These are phyloP conservation scores for Rhizophlyctis rosea DNA, from an alignment of 192 early-diverging fungal genomes.

Conservation along the genomic window DNA sequence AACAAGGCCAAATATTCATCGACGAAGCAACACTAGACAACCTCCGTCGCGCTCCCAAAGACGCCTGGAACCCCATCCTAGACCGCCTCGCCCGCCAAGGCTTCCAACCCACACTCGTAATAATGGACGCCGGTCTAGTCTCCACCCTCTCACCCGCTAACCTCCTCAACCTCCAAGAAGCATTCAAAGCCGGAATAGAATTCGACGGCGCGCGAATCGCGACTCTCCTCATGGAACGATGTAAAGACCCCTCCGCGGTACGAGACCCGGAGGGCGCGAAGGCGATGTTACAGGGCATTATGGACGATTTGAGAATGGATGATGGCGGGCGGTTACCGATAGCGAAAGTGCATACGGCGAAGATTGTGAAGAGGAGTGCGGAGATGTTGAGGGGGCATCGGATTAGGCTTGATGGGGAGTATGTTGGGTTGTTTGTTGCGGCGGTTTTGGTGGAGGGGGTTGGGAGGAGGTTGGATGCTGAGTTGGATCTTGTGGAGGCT, in stretches of 20 bases:
- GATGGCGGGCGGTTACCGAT: slow-evolving; percentile 66
- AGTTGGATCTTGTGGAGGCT: slow-evolving; percentile 82
- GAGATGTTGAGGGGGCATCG: slow-evolving; percentile 79
- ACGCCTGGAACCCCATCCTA: slow-evolving; percentile 2
- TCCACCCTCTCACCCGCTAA: slow-evolving; percentile 66
- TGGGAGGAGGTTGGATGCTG: slow-evolving; percentile 80
- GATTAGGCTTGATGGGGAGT: slow-evolving; percentile 89
- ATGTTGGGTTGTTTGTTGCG: slow-evolving; percentile 84
- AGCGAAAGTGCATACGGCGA: slow-evolving; percentile 71
- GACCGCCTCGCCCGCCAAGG: slow-evolving; percentile 39
- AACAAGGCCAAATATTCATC: not conserved
- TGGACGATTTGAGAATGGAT: slow-evolving; percentile 59
- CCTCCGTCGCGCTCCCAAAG: slow-evolving; percentile 16
- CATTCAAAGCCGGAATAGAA: slow-evolving; percentile 80
- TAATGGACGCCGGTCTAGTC: slow-evolving; percentile 87
- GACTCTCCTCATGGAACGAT: slow-evolving; percentile 80
- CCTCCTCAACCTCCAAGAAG: slow-evolving; percentile 81
- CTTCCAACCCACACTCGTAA: slow-evolving; percentile 71
- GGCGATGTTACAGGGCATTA: slow-evolving; percentile 70
- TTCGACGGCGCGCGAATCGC: slow-evolving; percentile 85
- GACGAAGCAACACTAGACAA: slow-evolving; percentile 17
- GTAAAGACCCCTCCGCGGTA: slow-evolving; percentile 62
- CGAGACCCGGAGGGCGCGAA: slow-evolving; percentile 75
- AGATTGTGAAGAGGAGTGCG: slow-evolving; percentile 73
- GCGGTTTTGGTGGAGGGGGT: slow-evolving; percentile 92